Conservation (phyloP, 2,329 filamentous ascomycete species). For the Ceratocystis smalleyi region DNA sequence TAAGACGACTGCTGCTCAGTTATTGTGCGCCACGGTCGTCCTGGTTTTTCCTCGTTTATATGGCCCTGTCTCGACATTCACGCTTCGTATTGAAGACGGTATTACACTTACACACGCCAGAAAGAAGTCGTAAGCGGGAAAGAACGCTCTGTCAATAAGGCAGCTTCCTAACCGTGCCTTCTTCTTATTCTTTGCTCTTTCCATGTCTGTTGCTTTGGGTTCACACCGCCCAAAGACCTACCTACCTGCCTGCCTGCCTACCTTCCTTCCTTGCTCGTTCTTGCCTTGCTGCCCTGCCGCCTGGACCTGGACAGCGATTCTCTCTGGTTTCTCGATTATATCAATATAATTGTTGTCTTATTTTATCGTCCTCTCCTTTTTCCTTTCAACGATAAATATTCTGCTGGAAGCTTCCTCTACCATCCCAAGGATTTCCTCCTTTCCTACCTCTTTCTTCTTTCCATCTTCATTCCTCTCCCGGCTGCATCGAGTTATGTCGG, state of each 20-base stretch:
- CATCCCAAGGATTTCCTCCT: background rate
- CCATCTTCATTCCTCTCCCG: background rate
- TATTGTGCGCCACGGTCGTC: too few species aligned
- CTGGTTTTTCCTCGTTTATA: background rate
- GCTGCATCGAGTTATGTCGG: slow-evolving; percentile 13
- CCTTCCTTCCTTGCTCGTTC: too few species aligned
- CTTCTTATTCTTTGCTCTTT: background rate
- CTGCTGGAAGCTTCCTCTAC: background rate
- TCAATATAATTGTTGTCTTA: background rate
- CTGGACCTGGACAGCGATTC: background rate
- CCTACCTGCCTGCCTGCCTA: too few species aligned
- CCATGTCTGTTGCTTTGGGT: background rate
- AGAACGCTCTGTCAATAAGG: background rate
- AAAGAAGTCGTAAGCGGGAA: background rate
- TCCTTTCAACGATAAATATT: background rate
- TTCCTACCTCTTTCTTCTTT: background rate
- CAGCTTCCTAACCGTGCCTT: background rate
- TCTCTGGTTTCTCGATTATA: background rate
- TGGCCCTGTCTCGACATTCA: too few species aligned
- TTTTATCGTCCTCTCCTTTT: background rate
- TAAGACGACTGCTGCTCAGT: too few species aligned
- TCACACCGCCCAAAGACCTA: slow-evolving; percentile 2
- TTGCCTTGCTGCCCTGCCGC: slow-evolving; percentile 1
- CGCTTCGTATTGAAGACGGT: too few species aligned
- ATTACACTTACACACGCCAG: too few species aligned